Evolutionary conservation across 805 yeast species (phyloP).

Genomic region (Starmerella sirachaensis): DNA sequence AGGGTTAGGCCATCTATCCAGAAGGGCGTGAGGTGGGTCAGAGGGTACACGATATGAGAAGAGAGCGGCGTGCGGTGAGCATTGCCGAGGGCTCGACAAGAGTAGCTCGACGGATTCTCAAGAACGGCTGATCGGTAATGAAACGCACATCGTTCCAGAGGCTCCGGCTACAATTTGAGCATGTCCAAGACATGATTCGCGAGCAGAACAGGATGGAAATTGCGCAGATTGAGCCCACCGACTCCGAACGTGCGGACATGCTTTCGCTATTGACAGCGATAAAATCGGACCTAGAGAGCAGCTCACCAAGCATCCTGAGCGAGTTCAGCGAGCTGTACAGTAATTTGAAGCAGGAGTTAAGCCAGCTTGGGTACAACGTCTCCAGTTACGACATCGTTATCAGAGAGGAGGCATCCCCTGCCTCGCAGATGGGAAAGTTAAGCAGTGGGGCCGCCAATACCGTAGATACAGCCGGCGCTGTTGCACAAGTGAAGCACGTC

Average conservation of each 20-base stretch:
- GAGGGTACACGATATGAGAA: no score
- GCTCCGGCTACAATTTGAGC: conserved; percentile 19
- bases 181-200: conserved; percentile 19
- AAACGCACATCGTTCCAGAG: no score
- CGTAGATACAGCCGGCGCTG: no score
- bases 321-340: neutral
- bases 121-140: no score
- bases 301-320: neutral
- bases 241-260: conserved; percentile 19
- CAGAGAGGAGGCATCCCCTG: neutral
- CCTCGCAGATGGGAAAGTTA: conserved; percentile 2
- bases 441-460: neutral
- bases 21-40: no score
- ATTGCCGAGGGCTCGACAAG: no score
- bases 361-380: conserved; percentile 12
- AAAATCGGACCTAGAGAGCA: conserved; percentile 1
- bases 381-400: conserved; percentile 1
- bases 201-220: conserved; percentile 23
- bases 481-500: no score
- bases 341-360: neutral
- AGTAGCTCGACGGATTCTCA: no score
- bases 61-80: no score
- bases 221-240: conserved; percentile 23
- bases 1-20: no score
- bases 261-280: conserved; percentile 8